Evolutionary conservation across 495 filamentous ascomycete species (phyloP), one percentile per base, ranked within the genome.

Genomic region (Coniosporium apollinis): DNA sequence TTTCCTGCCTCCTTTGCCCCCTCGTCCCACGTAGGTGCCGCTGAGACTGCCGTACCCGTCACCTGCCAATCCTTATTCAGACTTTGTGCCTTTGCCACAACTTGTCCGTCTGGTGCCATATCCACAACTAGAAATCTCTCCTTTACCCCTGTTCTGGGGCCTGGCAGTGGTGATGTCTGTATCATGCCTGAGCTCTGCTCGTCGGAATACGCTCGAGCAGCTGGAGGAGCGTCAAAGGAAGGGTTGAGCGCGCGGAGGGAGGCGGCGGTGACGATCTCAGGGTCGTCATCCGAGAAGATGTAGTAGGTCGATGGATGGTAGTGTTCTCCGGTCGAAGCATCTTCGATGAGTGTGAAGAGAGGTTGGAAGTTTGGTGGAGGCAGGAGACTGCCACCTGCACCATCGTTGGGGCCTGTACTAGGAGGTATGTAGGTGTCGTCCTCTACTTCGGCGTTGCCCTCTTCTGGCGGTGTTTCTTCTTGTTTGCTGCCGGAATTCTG

Each of bases 281-380:
- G 51, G 35, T 57, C 48, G 34, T 58, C 55, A 25, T 64, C 59
- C 14, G 46, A 37, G 21, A 66, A 96, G 41, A 94, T 70, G 59
- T 96, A 96, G 64, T 87, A 83, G 2, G 93, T 74, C 26, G 66
- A 72, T 15, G 75, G 72, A 42, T 91, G 86, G 55, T 87, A 66
- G 56, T 82, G 61, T 6, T 64, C 65, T 31, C 67, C 66, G 19
- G 59, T 60, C 10, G 56, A 60, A 11, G 61, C 45, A 49, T 75
- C 71, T 39, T 69, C 59, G 42, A 82, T 57, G 25, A 82, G 60
- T 6, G 73, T 65, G 56, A 80, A 82, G 58, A 79, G 64, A 17
- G 76, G 73, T 26, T 59, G 52, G 59, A 82, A 80, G 34, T 58
- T 52, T 2, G 61, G 60, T 10, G 55, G 56, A 13, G 54, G 52